These are phyloP conservation scores for Boletus sp. DNA, from an alignment of 768 basidiomycete species.

Conservation along the genomic window DNA sequence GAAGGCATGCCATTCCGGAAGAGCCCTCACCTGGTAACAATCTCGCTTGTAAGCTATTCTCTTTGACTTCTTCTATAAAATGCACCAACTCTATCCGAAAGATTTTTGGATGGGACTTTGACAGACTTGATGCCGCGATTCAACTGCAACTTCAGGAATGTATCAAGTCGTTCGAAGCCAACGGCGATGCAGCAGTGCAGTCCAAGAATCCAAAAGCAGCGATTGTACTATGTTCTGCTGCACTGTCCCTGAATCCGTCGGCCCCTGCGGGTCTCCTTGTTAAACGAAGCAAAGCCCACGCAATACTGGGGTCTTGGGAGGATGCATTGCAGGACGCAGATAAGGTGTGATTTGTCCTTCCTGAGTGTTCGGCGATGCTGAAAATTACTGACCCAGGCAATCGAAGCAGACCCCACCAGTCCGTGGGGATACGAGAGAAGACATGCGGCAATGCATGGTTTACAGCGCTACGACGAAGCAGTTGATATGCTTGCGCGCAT, in stretches of 20 bases:
- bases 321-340: constrained; percentile 14
- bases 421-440: constrained; percentile 1
- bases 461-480: constrained; percentile 1
- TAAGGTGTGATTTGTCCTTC: not conserved
- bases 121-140: not conserved
- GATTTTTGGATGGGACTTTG: constrained; percentile 17
- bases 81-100: not conserved
- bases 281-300: constrained; percentile 3
- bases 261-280: not conserved
- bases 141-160: not conserved
- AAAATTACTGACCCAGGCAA: not conserved
- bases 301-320: not conserved
- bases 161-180: not conserved
- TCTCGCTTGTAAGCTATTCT: constrained; percentile 7
- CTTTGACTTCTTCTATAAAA: too few species aligned
- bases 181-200: not conserved
- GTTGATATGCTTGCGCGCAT: not conserved
- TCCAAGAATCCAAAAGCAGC: not conserved
- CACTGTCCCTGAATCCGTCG: not conserved
- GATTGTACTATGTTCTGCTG: constrained; percentile 1
- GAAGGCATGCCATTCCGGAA: not conserved
- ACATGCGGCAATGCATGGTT: not conserved
- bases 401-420: not conserved
- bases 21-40: not conserved
- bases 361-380: not conserved